A percentile compares a stretch with the other conserved stretches of the same genome.
phyloP scores from a whole-genome alignment of 768 basidiomycete species.

The Mycena haematopus region DNA sequence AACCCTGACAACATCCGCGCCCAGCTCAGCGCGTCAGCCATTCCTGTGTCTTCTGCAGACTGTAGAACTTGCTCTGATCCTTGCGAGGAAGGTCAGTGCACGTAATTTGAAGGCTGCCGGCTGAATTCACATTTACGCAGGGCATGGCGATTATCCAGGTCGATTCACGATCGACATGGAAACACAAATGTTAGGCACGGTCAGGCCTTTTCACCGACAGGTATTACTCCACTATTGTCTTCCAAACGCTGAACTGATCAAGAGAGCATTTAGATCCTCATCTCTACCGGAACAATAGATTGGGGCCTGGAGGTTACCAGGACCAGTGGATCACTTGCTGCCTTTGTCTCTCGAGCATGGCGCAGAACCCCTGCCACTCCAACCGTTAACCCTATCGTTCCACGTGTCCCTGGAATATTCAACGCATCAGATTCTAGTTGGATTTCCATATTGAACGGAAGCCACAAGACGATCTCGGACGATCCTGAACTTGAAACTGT shows the following conservation, averaged over 20 bases:
- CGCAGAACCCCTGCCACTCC: slow-evolving; percentile 28
- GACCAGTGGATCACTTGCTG: slow-evolving; percentile 73
- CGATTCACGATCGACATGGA: slow-evolving; percentile 83
- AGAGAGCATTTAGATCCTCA: slow-evolving; percentile 64
- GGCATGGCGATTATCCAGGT: slow-evolving; percentile 74
- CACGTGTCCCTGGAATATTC: slow-evolving; percentile 61
- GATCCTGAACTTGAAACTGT: slow-evolving; percentile 74
- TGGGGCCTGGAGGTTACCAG: slow-evolving; percentile 86
- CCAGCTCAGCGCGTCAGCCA: slow-evolving; percentile 58
- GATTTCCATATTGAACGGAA: slow-evolving; percentile 83
- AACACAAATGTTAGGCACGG: slow-evolving; percentile 80
- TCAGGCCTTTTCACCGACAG: slow-evolving; percentile 85
- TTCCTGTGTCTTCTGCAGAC: slow-evolving; percentile 71
- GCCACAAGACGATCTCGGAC: slow-evolving; percentile 72
- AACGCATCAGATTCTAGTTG: slow-evolving; percentile 57
- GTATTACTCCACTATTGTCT: slow-evolving; percentile 44
- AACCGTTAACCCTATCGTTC: slow-evolving; percentile 36
- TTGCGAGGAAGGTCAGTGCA: slow-evolving; percentile 68
- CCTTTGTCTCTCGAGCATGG: slow-evolving; percentile 38
- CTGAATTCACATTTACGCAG: slow-evolving; percentile 42
- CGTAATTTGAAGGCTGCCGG: slow-evolving; percentile 42
- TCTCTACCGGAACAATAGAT: slow-evolving; percentile 89
- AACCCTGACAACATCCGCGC: slow-evolving; percentile 49
- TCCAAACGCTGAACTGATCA: slow-evolving; percentile 14
- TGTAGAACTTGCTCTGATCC: slow-evolving; percentile 80